Evolutionary conservation across 306 rosid genomes (phyloP), one percentile per base, ranked within the genome.

Genomic region (Hylodesmum podocarpum): DNA sequence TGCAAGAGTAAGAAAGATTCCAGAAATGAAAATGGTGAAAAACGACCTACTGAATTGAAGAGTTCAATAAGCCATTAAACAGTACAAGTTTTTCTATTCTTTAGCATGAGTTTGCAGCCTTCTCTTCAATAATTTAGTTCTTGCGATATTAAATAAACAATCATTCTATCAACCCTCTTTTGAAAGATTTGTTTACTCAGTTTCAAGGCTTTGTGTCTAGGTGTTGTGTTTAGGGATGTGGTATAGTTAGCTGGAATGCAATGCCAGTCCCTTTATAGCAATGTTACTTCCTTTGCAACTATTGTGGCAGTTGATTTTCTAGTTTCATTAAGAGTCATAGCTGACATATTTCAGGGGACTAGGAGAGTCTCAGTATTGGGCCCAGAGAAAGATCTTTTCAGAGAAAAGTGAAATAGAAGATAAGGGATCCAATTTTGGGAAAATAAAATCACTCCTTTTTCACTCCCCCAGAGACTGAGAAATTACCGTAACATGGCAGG

Each of bases 401-500:
- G 6, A 66, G 53, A 33, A 58, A 66, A 62, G 21, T 36, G 28
- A 49, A 8, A 50, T 33, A n/a, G 15, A 33, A 34, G 15, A 34
- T 50, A 49, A 16, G 14, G 14, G 68, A 24, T 71, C 6, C 21
- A 37, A 15, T 9, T 18, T 15, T 6, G 50, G 13, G 18, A n/a
- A 8, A 58, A 11, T 33, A 13, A 47, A 41, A 53, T 24, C 62
- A 79, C 28, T 67, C 75, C 66, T 41, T 70, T 61, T 55, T 63
- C 68, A 54, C 54, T 50, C 25, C 54, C 22, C 75, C 31, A 47
- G 72, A 68, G 62, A 73, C 41, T 28, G 47, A 81, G 80, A 76
- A 83, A 81, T 85, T 76, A 95, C 97, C 91, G 96, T 95, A 71
- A 91, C 97, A 83, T 92, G 88, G 86, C 97, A 92, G 9, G 99